Evolutionary conservation across 2,329 filamentous ascomycete genomes (phyloP).

Genomic region (Pseudopyricularia javanii): DNA sequence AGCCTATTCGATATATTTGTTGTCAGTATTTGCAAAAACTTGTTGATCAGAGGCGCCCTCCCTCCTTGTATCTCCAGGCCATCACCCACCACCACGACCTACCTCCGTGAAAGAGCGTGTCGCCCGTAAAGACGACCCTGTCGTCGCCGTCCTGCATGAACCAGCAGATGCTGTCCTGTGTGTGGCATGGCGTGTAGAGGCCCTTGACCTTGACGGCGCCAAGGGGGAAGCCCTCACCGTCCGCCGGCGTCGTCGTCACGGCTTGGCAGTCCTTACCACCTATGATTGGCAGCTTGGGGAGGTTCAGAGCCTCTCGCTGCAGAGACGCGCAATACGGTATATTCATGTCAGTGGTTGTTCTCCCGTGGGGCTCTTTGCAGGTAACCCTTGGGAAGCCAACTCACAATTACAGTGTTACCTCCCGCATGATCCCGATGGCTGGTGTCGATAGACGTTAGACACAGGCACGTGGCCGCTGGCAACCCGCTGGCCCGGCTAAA

Average conservation of each 20-base stretch:
- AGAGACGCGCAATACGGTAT: background rate
- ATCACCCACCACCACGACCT: no score
- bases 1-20: conserved; percentile 57
- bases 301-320: conserved; percentile 32
- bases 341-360: background rate
- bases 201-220: conserved; percentile 74
- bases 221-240: conserved; percentile 70
- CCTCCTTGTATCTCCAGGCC: background rate
- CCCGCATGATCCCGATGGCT: conserved; percentile 94
- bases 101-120: conserved; percentile 93
- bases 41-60: background rate
- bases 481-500: no score
- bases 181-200: conserved; percentile 95
- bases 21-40: no score
- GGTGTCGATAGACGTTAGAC: background rate
- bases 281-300: conserved; percentile 59
- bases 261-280: conserved; percentile 71
- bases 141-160: conserved; percentile 68
- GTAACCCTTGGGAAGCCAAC: background rate
- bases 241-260: conserved; percentile 63
- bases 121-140: conserved; percentile 83
- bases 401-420: conserved; percentile 71
- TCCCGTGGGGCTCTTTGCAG: background rate
- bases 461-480: background rate
- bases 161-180: conserved; percentile 96